Percentiles rank a stretch among this genome's conserved stretches.
Evolutionary conservation across 345 rosid genomes (phyloP).

Genomic region (Luvunga scandens): DNA sequence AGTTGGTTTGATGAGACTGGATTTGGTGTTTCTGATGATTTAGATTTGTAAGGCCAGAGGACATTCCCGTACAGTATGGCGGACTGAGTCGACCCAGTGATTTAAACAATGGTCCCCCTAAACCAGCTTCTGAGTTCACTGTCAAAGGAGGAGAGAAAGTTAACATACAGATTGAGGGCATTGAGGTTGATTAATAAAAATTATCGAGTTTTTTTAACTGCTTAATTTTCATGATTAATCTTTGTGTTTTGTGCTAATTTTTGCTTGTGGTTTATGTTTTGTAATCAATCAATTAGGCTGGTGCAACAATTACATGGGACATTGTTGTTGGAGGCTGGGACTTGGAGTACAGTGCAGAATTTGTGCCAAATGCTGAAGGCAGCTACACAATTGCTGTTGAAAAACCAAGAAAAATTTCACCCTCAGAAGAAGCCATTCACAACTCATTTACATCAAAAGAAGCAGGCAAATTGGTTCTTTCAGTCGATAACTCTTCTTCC

Average conservation of each 20-base stretch:
- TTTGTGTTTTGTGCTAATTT: neutral
- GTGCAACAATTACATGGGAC: slow-evolving; percentile 92
- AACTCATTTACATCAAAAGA: slow-evolving; percentile 72
- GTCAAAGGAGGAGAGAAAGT: slow-evolving; percentile 97
- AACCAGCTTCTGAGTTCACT: slow-evolving; percentile 87
- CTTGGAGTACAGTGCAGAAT: slow-evolving; percentile 92
- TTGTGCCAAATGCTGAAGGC: slow-evolving; percentile 71
- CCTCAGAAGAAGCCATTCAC: slow-evolving; percentile 68
- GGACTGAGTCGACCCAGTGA: slow-evolving; percentile 78
- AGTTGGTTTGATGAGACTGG: neutral
- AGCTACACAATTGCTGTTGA: slow-evolving; percentile 85
- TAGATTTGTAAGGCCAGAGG: slow-evolving; percentile 90
- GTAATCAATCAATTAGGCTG: slow-evolving; percentile 41
- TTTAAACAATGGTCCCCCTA: slow-evolving; percentile 57
- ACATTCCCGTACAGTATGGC: slow-evolving; percentile 88
- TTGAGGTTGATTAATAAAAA: slow-evolving; percentile 50
- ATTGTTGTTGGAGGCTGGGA: slow-evolving; percentile 99
- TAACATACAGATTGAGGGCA: slow-evolving; percentile 95
- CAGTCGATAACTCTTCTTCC: slow-evolving; percentile 81
- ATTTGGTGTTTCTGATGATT: neutral
- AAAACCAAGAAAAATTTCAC: slow-evolving; percentile 55
- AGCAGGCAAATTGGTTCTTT: slow-evolving; percentile 83
- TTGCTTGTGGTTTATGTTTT: neutral
- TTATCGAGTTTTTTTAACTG: neutral
- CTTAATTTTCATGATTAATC: neutral